Base-by-base conservation (phyloP, 176 grass and related monocot species). In the Ensete ventricosum region DNA sequence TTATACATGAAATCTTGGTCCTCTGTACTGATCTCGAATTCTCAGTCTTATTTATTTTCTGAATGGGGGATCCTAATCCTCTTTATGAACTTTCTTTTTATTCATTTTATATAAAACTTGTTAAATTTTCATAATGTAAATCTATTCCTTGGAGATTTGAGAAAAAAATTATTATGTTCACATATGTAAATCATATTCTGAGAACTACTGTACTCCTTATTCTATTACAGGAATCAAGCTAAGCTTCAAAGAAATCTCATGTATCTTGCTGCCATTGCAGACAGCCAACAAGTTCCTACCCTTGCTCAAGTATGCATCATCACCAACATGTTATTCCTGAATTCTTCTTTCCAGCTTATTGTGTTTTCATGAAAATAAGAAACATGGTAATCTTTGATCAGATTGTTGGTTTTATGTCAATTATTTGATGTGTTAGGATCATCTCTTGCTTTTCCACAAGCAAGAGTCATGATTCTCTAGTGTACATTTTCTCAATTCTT, bases 191-290 rank as follows among this genome's bases (percentile, higher is more conserved):
- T 62, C 3, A 65, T 27, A 23, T 2, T 63, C 11, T 20, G 1
- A 26, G 10, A 14, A 13, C 63, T 26, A 4, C 12, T 65, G 67
- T 29, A 68, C 51, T 57, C 24, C 17, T 20, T 72, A 6, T 80
- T 25, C 26, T 63, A 49, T 53, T 25, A 12, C 69, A 80, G 78
- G 69, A 80, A 80, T 24, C 78, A 80, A 80, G 78, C 78, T 65
- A 80, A 72, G 48, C 78, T 80, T 80, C 78, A 80, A 73, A 72
- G 78, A 50, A 80, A 80, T 73, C 69, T 80, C n/a, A 80, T 80
- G 78, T 80, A 80, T 58, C 78, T 80, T 80, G 78, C 78, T 13
- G 78, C 78, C 1, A 80, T 80, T 80, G 78, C 78, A 53, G 78
- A 80, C 64, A 80, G 69, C 53, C 78, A 80, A 73, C 78, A 80